Percentiles rank a stretch among this genome's conserved stretches.
These are phyloP conservation scores for Sordariomycetes sp. DNA, from an alignment of 2,329 filamentous ascomycete species.

Conservation along the genomic window DNA sequence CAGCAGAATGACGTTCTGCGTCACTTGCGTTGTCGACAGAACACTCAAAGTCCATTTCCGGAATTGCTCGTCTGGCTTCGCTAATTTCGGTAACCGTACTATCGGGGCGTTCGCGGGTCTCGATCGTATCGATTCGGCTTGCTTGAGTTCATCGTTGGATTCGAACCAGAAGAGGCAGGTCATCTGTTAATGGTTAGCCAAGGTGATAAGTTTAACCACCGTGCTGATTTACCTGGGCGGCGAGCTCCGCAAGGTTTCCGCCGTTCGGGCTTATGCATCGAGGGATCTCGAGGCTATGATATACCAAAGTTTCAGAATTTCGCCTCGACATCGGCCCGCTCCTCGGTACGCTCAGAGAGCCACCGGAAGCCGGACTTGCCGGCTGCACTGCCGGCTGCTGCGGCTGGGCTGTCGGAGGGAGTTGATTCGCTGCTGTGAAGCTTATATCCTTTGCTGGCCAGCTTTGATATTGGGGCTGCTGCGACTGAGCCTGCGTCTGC, in stretches of 20 bases:
- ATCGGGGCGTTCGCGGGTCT: slow-evolving; percentile 28
- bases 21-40: slow-evolving; percentile 88
- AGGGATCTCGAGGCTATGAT: slow-evolving; percentile 62
- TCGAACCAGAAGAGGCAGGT: slow-evolving; percentile 98
- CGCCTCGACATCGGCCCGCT: slow-evolving; percentile 16
- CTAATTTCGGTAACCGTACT: slow-evolving; percentile 56
- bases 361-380: slow-evolving; percentile 19
- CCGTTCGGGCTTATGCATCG: slow-evolving; percentile 65
- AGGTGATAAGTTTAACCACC: neutral
- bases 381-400: slow-evolving; percentile 17
- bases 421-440: slow-evolving; percentile 5
- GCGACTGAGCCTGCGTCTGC: slow-evolving; percentile 6
- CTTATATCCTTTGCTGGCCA: too few relatives aligned
- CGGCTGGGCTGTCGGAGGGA: slow-evolving; percentile 5
- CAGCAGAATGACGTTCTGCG: slow-evolving; percentile 86
- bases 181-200: slow-evolving; percentile 45
- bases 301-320: slow-evolving; percentile 37
- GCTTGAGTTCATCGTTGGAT: slow-evolving; percentile 66
- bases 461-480: slow-evolving; percentile 8
- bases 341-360: slow-evolving; percentile 22
- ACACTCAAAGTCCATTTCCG: slow-evolving; percentile 91
- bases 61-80: slow-evolving; percentile 70
- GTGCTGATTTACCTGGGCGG: slow-evolving; percentile 58
- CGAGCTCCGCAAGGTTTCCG: slow-evolving; percentile 73
- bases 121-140: slow-evolving; percentile 54